Evolutionary conservation across 176 grass and related monocot species (phyloP), one percentile per base, ranked within the genome.

Genomic region (Raddia guianensis): DNA sequence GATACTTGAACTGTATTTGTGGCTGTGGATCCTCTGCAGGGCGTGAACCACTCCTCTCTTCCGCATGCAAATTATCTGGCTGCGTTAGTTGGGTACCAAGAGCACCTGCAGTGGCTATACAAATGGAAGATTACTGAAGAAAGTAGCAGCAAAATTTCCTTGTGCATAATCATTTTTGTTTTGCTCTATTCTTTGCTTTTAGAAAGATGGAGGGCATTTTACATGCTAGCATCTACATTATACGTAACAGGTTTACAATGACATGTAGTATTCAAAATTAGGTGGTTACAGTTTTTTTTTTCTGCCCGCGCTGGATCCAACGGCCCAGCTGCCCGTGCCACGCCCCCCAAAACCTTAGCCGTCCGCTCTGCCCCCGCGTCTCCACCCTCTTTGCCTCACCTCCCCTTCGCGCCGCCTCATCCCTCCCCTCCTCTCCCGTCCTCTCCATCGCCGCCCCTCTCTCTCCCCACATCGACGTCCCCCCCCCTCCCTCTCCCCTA

Each of bases 131-230:
- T 49, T 33, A 59, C 76, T 62, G 71, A 68, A 67, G 85, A 71
- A 80, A 72, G 73, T 18, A 81, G 72, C 85, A 72, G 66, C 77
- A 68, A 58, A 52, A 16, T 62, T 46, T 27, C 72, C 77, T 42
- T 91, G 85, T 91, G 88, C 77, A 91, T 88, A 88, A 3, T 80
- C 27, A 73, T 88, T 85, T 81, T 77, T 85, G n/a, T 51, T 78
- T 91, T 76, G 72, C 77, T 87, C 84, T 83, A 75, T 86, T 90
- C 80, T 83, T 90, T 87, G 80, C 78, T 89, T 84, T 85, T 91
- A 85, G 85, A 85, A 81, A 88, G 82, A 88, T 88, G 78, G 68
- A 85, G 87, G 47, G 77, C 85, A 80, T 75, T 75, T 71, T 76
- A 75, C 71, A 76, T 85, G 76, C 47, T 89, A 85, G 82, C 46